Base-by-base conservation (phyloP, 345 rosid genomes). In the Brassica napus region DNA sequence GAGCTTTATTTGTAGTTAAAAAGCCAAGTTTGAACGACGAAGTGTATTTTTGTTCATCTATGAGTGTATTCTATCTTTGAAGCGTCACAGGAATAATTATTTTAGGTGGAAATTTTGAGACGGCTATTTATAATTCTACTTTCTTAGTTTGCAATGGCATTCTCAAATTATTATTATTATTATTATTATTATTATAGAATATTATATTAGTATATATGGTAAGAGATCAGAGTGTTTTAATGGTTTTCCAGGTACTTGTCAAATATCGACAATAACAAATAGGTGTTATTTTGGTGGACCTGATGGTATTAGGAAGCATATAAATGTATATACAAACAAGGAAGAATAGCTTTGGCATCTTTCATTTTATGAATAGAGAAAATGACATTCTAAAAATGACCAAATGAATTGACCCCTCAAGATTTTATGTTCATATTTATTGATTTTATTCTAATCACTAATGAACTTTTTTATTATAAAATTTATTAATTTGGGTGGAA, bases 231-330 rank as follows among this genome's bases (percentile, higher is more conserved):
- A 57, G 30, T 58, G 37, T n/a, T 23, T 18, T 14, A 34, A 24
- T 71, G 57, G 71, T 6, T 35, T 71, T 28, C 5, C 66, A 54
- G 47, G 60, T 35, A 37, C 76, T 71, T 64, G 72, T 71, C 72
- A 65, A 71, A 31, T 71, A 24, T 77, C 59, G 76, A 71, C 72
- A 64, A 71, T 78, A 39, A 65, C 72, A 78, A 78, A 78, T 30
- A 11, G 71, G 39, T 78, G 59, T 72, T 57, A 58, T 58, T 71
- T 72, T 10, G 7, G 34, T 65, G 77, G 82, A 72, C 76, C 76
- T 57, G 23, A 28, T 23, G 26, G 5, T 6, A 47, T 14, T 47
- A 47, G 6, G 5, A 14, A 14, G 55, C 55, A 47, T 47, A 14
- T 14, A 47, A 12, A 44, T 44, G n/a, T 23, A 57, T 21, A 31